Evolutionary conservation across 2,329 filamentous ascomycete genomes (phyloP).

Genomic region (Arthrobotrys conoides): DNA sequence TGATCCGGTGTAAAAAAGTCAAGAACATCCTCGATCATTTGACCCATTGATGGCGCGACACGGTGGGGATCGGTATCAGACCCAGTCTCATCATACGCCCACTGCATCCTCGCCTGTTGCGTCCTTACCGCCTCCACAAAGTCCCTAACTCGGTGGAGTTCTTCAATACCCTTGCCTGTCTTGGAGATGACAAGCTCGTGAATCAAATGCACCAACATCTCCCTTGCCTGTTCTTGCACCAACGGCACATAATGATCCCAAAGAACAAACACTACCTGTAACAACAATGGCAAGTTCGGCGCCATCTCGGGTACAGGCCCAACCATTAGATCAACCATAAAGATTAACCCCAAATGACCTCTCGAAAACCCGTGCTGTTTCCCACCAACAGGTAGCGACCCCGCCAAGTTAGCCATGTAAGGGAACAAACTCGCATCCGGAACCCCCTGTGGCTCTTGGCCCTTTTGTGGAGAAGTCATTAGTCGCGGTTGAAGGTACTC

Average conservation of each 20-base stretch:
- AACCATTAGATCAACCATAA: conserved; percentile 96
- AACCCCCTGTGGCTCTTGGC: conserved; percentile 77
- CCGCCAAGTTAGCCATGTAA: conserved; percentile 87
- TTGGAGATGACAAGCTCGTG: conserved; percentile 90
- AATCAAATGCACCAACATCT: conserved; percentile 97
- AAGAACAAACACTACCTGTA: conserved; percentile 91
- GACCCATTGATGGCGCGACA: conserved; percentile 88
- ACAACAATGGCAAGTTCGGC: conserved; percentile 84
- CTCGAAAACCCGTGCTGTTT: conserved; percentile 92
- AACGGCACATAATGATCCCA: conserved; percentile 98
- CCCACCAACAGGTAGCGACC: conserved; percentile 86
- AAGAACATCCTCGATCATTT: conserved; percentile 84
- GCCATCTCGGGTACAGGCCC: conserved; percentile 84
- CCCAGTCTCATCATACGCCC: conserved; percentile 94
- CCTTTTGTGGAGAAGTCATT: conserved; percentile 91
- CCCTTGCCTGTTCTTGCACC: conserved; percentile 94
- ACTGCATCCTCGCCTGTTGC: conserved; percentile 86
- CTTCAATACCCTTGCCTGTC: conserved; percentile 75
- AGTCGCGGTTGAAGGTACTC: conserved; percentile 92
- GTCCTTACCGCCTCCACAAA: conserved; percentile 88
- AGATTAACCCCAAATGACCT: conserved; percentile 90
- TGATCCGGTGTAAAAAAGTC: conserved; percentile 87
- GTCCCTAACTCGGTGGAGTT: conserved; percentile 76
- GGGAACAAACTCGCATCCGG: conserved; percentile 82
- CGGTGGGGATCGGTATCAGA: conserved; percentile 80